Percentiles rank a stretch among this genome's conserved stretches.
Evolutionary conservation across 495 filamentous ascomycete species (phyloP).

Genomic region (Xanthoparmelia taractica): DNA sequence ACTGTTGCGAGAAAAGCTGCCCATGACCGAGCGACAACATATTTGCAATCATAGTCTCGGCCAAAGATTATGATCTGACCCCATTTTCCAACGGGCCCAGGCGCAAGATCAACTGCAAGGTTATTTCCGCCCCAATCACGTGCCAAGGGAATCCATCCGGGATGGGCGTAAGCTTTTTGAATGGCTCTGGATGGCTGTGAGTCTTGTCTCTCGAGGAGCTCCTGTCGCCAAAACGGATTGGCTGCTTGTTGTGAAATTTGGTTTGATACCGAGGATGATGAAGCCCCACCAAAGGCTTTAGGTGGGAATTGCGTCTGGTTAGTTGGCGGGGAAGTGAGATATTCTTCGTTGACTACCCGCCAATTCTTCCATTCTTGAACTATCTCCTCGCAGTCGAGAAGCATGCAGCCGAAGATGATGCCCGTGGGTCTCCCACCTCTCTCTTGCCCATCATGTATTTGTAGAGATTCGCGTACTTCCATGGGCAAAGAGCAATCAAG

Average conservation of each 20-base stretch:
- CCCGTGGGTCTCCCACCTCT: slow-evolving; percentile 85
- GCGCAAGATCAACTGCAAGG: slow-evolving; percentile 87
- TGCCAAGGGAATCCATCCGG: slow-evolving; percentile 91
- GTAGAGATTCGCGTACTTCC: slow-evolving; percentile 87
- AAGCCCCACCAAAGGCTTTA: slow-evolving; percentile 61
- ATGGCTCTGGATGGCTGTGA: slow-evolving; percentile 79
- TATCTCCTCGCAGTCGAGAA: slow-evolving; percentile 97
- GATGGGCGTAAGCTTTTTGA: slow-evolving; percentile 89
- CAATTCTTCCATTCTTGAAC: slow-evolving; percentile 97
- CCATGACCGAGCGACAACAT: slow-evolving; percentile 91
- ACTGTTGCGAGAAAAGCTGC: slow-evolving; percentile 75
- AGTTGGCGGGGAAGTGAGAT: slow-evolving; percentile 51
- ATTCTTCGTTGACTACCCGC: slow-evolving; percentile 86
- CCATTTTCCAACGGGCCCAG: slow-evolving; percentile 84
- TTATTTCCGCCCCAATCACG: slow-evolving; percentile 99
- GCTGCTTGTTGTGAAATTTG: slow-evolving; percentile 39
- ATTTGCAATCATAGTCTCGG: slow-evolving; percentile 97
- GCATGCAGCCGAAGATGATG: slow-evolving; percentile 87
- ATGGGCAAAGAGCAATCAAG: slow-evolving; percentile 89
- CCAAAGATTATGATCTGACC: slow-evolving; percentile 95
- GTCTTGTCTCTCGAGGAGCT: slow-evolving; percentile 76
- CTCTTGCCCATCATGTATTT: slow-evolving; percentile 92
- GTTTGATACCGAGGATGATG: slow-evolving; percentile 45
- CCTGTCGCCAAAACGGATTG: slow-evolving; percentile 71
- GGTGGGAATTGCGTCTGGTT: slow-evolving; percentile 50